A percentile compares a stretch with the other conserved stretches of the same genome.
Evolutionary conservation across 768 basidiomycete genomes (phyloP).

Genomic region (Pulveroboletus sp.): DNA sequence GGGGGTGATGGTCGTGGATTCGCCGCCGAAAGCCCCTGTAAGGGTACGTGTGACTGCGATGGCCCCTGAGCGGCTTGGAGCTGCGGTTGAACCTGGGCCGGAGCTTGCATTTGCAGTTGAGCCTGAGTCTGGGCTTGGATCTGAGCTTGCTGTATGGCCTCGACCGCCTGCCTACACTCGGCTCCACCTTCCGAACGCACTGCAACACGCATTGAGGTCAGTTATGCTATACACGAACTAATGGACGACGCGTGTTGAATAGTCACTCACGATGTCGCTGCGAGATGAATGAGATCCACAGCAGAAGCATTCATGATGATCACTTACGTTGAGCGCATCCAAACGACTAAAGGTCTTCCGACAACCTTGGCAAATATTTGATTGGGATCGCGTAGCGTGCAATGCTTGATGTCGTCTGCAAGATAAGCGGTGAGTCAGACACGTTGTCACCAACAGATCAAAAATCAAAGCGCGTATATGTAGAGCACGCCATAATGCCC

Average conservation of each 20-base stretch:
- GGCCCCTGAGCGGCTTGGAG: slow-evolving; percentile 18
- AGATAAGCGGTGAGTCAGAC: slow-evolving; percentile 6
- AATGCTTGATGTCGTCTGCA: slow-evolving; percentile 83
- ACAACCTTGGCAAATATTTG: slow-evolving; percentile 87
- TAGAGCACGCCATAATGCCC: not conserved
- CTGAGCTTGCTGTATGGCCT: slow-evolving; percentile 34
- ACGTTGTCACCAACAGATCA: not conserved
- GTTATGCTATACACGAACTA: slow-evolving; percentile 21
- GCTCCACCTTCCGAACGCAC: slow-evolving; percentile 84
- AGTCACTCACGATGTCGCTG: slow-evolving; percentile 70
- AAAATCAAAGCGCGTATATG: not conserved
- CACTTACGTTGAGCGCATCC: slow-evolving; percentile 89
- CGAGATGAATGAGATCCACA: slow-evolving; percentile 24
- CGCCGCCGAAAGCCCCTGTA: slow-evolving; percentile 18
- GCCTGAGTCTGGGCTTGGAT: slow-evolving; percentile 25
- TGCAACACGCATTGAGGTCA: slow-evolving; percentile 32
- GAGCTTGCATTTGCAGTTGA: slow-evolving; percentile 17
- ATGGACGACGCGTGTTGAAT: slow-evolving; percentile 20
- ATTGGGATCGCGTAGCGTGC: slow-evolving; percentile 76
- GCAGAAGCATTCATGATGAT: slow-evolving; percentile 29
- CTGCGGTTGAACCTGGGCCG: slow-evolving; percentile 19
- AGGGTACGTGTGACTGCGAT: slow-evolving; percentile 18
- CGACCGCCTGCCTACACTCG: slow-evolving; percentile 54
- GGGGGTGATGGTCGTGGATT: slow-evolving; percentile 19
- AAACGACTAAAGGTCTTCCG: slow-evolving; percentile 92